A percentile compares a stretch with the other conserved stretches of the same genome.
phyloP scores from a whole-genome alignment of 1,284 basidiomycete species.

The Ustilago esculenta region DNA sequence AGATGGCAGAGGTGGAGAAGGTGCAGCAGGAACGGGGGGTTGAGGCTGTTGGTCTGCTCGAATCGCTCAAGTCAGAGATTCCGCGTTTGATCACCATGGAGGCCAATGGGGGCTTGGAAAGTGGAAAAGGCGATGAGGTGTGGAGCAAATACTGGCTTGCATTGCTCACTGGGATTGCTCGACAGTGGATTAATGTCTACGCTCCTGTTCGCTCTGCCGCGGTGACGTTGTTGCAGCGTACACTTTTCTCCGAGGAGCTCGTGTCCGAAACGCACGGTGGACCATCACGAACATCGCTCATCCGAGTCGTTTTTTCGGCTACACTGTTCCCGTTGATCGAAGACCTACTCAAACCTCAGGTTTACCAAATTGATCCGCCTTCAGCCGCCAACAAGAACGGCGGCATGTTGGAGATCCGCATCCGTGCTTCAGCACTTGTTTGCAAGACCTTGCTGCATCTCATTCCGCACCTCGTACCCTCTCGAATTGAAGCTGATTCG shows the following conservation, averaged over 20 bases:
- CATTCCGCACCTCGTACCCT: constrained; percentile 75
- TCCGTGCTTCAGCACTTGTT: constrained; percentile 84
- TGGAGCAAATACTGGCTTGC: constrained; percentile 86
- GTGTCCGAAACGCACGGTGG: constrained; percentile 64
- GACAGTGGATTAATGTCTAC: constrained; percentile 85
- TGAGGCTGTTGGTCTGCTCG: constrained; percentile 81
- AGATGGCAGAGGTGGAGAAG: constrained; percentile 60
- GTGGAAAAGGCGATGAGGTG: constrained; percentile 69
- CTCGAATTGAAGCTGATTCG: neutral
- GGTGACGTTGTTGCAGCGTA: constrained; percentile 84
- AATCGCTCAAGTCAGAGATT: constrained; percentile 54
- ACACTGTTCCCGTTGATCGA: constrained; percentile 93
- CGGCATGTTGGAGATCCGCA: constrained; percentile 85
- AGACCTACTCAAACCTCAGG: constrained; percentile 86
- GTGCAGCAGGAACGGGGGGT: constrained; percentile 75
- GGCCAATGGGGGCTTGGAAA: constrained; percentile 18
- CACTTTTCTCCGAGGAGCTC: constrained; percentile 72
- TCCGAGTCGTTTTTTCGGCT: constrained; percentile 77
- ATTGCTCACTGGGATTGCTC: constrained; percentile 78
- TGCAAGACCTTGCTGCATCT: constrained; percentile 97
- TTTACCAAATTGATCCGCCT: constrained; percentile 78
- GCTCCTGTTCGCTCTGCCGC: constrained; percentile 86
- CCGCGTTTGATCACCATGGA: constrained; percentile 48
- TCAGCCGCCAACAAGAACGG: constrained; percentile 59
- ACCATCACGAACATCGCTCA: constrained; percentile 72